Evolutionary conservation across 148 eudicot genomes (phyloP), one percentile per base, ranked within the genome.

Genomic region (Nepenthes mirabilis): DNA sequence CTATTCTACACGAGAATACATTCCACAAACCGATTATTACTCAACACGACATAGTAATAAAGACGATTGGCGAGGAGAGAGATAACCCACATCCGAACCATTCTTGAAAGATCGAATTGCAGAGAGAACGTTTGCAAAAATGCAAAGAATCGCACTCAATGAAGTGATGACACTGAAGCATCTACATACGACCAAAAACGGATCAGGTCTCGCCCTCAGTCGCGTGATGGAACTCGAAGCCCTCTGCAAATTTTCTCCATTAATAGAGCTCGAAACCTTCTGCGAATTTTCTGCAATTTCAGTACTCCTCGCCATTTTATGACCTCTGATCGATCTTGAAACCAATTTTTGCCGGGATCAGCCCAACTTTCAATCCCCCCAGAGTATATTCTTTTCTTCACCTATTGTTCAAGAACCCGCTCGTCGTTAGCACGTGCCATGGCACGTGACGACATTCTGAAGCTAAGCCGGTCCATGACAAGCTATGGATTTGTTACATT

Each of bases 71-170:
- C 37, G 61, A 2, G 47, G 56, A 36, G 11, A 6, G 47, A 47
- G 34, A 45, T 43, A 52, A 34, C 3, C 2, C 12, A 14, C 58
- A 74, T 93, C 89, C 8, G 81, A 82, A 68, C 77, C 84, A 56
- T 77, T 60, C 58, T 66, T 79, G 83, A 93, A 93, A 2, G 91
- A 83, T 52, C 79, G 79, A 61, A 86, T 73, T 2, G 98, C 98
- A 2, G 95, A 78, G 52, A 88, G 72, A 34, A 86, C 79, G 53
- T 93, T 93, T 47, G 76, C 85, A 51, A 70, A 76, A 43, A 88
- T 79, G 73, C 98, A 93, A 32, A 83, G 83, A 49, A 83, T 33
- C 11, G 83, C 83, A 14, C 85, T 77, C 32, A 80, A 8, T 1
- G 84, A 65, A 1, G 98, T 88, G 34, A 93, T 59, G 6, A 88